Evolutionary conservation across 805 yeast species (phyloP).

Genomic region (Metschnikowia drakensbergensis): DNA sequence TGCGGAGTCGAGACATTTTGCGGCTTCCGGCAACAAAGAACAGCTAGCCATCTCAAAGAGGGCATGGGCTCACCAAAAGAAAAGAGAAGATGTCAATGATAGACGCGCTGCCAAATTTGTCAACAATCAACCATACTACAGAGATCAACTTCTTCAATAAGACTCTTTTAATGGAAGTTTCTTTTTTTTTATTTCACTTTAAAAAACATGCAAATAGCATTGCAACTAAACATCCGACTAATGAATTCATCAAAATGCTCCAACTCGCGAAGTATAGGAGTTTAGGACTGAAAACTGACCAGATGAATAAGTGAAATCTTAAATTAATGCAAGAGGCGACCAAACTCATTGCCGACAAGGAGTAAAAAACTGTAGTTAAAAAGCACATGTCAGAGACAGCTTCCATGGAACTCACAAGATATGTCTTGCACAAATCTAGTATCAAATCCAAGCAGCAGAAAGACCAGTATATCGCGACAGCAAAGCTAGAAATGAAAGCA

Average conservation of each 20-base stretch:
- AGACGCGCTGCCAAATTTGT: conserved; percentile 63
- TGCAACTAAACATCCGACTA: conserved; percentile 29
- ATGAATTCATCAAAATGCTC: conserved; percentile 47
- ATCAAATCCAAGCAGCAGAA: conserved; percentile 37
- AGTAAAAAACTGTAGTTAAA: conserved; percentile 43
- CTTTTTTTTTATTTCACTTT: background rate
- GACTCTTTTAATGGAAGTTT: background rate
- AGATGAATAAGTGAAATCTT: conserved; percentile 84
- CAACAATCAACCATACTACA: conserved; percentile 75
- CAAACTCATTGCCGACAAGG: conserved; percentile 55
- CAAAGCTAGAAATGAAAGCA: conserved; percentile 81
- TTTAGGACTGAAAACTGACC: conserved; percentile 98
- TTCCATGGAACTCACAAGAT: background rate
- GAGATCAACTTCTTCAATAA: conserved; percentile 39
- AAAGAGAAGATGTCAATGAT: conserved; percentile 49
- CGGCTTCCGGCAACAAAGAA: conserved; percentile 36
- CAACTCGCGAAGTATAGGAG: conserved; percentile 76
- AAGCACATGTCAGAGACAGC: background rate
- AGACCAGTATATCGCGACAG: conserved; percentile 82
- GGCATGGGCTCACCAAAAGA: conserved; percentile 55
- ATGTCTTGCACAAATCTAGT: conserved; percentile 3
- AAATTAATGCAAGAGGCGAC: conserved; percentile 67
- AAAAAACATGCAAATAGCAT: conserved; percentile 1
- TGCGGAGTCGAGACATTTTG: conserved; percentile 51
- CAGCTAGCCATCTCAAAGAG: conserved; percentile 46